Evolutionary conservation across 108 stramenopile genomes (phyloP), one percentile per base, ranked within the genome.

Genomic region (Craspedostauros australis): DNA sequence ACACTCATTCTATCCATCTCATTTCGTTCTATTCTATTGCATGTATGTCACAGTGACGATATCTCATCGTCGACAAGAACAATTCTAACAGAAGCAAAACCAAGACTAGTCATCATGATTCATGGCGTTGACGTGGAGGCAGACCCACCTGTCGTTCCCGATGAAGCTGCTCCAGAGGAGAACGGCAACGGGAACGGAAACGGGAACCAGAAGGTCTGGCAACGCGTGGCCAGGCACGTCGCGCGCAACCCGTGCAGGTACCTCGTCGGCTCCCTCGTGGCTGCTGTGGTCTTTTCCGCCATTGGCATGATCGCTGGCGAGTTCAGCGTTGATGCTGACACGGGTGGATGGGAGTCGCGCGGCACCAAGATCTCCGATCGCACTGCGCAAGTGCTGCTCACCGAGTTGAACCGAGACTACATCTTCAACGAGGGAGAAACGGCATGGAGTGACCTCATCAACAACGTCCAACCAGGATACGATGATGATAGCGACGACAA

Each of bases 341-440:
- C 61, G 39, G 60, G 28, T n/a, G 79, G 79, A 30, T 80, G 74
- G 74, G 44, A 43, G 22, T 50, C 43, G 26, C 56, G 74, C 12
- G 79, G 79, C 19, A 80, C 79, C 20, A 25, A 36, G 5, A 65
- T 76, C 57, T 49, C 71, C 4, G 60, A 76, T 45, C 60, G 74
- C 26, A 56, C 68, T 7, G 55, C 70, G 12, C 79, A 80, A 42
- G 22, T 49, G 9, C 19, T 50, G 22, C 8, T 75, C 0, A 38
- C 52, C 5, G 43, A 46, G 24, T 5, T n/a, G 23, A 57, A 64
- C 28, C 29, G 41, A 9, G 42, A 51, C 7, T 57, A 57, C 9
- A 42, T 77, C 15, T 65, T 55, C 46, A 22, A 44, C 25, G 70
- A 40, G 22, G 41, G 27, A 8, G 49, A 39, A 23, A 59, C 46